Percentiles rank a stretch among this genome's conserved stretches.
These are phyloP conservation scores for Boletus sp. DNA, from an alignment of 768 basidiomycete species.

Conservation along the genomic window DNA sequence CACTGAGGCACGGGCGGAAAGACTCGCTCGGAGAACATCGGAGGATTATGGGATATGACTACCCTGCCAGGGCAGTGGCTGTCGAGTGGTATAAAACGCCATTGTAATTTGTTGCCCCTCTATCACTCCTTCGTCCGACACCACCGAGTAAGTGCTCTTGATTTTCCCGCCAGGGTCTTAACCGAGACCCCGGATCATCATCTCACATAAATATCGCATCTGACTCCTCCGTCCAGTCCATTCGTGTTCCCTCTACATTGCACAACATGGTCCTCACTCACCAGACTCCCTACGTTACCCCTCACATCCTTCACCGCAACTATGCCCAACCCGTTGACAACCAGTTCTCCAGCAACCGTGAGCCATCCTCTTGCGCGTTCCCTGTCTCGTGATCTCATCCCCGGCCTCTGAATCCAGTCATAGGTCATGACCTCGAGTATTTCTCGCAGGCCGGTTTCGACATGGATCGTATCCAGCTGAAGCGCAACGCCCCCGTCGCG, in stretches of 20 bases:
- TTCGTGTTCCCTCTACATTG: background rate
- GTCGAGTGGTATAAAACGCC: constrained; percentile 27
- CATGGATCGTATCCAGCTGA: constrained; percentile 95
- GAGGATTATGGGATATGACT: constrained; percentile 34
- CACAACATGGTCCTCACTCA: constrained; percentile 64
- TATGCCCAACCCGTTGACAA: constrained; percentile 75
- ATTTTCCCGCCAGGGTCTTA: constrained; percentile 5
- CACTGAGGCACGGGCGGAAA: constrained; percentile 11
- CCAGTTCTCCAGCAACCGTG: constrained; percentile 59
- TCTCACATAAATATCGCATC: constrained; percentile 7
- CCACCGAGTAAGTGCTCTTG: constrained; percentile 19
- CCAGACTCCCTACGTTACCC: constrained; percentile 83
- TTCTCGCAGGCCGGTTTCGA: constrained; percentile 99
- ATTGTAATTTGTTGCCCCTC: constrained; percentile 5
- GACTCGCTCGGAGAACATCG: constrained; percentile 23
- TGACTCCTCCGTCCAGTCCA: background rate
- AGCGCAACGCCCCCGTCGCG: constrained; percentile 88
- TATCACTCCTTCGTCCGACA: constrained; percentile 1
- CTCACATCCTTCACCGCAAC: constrained; percentile 84
- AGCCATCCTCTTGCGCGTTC: constrained; percentile 24
- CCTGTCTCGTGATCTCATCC: constrained; percentile 9
- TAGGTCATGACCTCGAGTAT: constrained; percentile 91
- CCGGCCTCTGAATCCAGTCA: constrained; percentile 49
- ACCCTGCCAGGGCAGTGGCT: constrained; percentile 17
- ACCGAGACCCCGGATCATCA: constrained; percentile 30